phyloP scores from a whole-genome alignment of 768 basidiomycete species.

The Strobilomyces confusus region DNA sequence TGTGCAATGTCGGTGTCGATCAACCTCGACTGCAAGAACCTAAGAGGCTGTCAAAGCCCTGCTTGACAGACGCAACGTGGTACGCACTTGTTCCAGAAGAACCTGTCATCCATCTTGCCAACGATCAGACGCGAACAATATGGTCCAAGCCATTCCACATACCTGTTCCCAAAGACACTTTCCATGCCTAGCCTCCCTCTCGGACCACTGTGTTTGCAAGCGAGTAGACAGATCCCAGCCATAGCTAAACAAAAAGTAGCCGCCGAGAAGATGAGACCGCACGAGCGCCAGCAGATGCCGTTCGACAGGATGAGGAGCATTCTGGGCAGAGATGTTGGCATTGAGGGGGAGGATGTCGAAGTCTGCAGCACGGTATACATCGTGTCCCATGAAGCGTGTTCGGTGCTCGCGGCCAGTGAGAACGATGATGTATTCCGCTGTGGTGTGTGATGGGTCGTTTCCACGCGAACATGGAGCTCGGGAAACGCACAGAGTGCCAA shows the following conservation, averaged over 20 bases:
- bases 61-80: not conserved
- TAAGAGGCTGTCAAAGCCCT: conserved; percentile 16
- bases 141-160: conserved; percentile 24
- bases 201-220: conserved; percentile 76
- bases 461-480: not conserved
- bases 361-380: conserved; percentile 85
- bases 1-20: conserved; percentile 54
- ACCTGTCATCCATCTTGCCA: conserved; percentile 82
- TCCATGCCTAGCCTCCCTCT: conserved; percentile 45
- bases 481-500: conserved; percentile 62
- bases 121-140: conserved; percentile 9
- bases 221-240: conserved; percentile 85
- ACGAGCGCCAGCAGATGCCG: conserved; percentile 82
- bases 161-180: conserved; percentile 78
- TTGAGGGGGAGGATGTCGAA: conserved; percentile 89
- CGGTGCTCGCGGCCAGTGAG: conserved; percentile 78
- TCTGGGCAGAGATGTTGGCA: conserved; percentile 59
- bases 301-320: conserved; percentile 82
- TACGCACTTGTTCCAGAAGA: conserved; percentile 89
- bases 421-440: conserved; percentile 92
- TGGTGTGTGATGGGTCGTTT: not conserved
- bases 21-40: conserved; percentile 57
- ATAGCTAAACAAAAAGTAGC: conserved; percentile 89
- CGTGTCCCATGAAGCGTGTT: conserved; percentile 77
- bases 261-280: conserved; percentile 73